These are phyloP conservation scores for Andrographis paniculata DNA, from an alignment of 305 asterid species.

Conservation along the genomic window DNA sequence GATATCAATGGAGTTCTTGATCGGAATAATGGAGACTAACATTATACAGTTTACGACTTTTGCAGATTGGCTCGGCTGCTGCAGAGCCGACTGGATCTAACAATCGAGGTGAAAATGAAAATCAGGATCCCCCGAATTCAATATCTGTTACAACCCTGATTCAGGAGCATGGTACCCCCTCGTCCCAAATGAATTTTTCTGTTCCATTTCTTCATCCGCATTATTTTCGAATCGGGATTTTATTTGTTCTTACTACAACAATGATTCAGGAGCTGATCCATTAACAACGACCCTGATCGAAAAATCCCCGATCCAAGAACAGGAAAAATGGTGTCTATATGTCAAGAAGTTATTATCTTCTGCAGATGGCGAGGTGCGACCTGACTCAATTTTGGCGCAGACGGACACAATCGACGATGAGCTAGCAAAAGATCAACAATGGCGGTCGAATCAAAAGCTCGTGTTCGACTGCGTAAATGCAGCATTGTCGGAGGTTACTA, in stretches of 20 bases:
- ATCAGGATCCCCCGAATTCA: slow-evolving; percentile 56
- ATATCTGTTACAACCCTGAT: slow-evolving; percentile 29
- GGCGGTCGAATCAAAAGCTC: slow-evolving; percentile 47
- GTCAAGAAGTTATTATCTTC: slow-evolving; percentile 45
- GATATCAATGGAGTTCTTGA: slow-evolving; percentile 4
- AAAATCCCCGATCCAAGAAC: slow-evolving; percentile 67
- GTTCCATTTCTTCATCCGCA: not conserved
- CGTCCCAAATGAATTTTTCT: no score
- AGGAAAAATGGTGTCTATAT: slow-evolving; percentile 38
- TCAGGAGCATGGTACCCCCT: no score
- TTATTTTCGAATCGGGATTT: not conserved
- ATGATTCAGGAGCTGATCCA: slow-evolving; percentile 23
- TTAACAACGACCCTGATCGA: slow-evolving; percentile 45
- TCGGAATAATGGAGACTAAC: slow-evolving; percentile 4
- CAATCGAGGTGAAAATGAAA: slow-evolving; percentile 36
- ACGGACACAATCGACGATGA: slow-evolving; percentile 59
- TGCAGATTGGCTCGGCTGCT: slow-evolving; percentile 34
- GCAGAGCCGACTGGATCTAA: slow-evolving; percentile 24
- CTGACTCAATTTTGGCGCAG: slow-evolving; percentile 28
- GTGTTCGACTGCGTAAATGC: slow-evolving; percentile 70
- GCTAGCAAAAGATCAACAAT: slow-evolving; percentile 38
- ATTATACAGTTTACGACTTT: slow-evolving; percentile 8
- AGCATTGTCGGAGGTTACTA: slow-evolving; percentile 43
- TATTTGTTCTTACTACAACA: not conserved
- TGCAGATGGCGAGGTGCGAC: slow-evolving; percentile 33